phyloP scores from a whole-genome alignment of 768 basidiomycete genomes.

The Termitomyces sp. region DNA sequence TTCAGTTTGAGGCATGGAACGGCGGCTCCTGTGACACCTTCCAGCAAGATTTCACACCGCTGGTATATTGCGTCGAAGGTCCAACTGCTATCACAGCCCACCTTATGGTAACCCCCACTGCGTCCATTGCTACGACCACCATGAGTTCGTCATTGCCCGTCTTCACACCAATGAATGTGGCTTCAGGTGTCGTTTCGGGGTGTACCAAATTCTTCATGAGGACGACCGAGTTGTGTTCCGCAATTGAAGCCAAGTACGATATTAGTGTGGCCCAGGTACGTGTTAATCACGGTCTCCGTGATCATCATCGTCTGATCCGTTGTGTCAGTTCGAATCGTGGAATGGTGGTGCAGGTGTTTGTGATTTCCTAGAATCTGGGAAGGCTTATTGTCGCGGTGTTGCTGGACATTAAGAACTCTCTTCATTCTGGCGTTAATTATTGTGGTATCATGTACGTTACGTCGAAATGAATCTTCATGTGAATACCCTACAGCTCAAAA shows the following conservation, averaged over 20 bases:
- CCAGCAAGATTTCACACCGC: background rate
- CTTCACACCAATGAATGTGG: slow-evolving; percentile 1
- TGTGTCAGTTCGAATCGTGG: slow-evolving; percentile 6
- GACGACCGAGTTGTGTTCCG: slow-evolving; percentile 1
- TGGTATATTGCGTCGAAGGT: slow-evolving; percentile 6
- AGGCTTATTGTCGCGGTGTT: slow-evolving; percentile 5
- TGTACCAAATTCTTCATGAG: slow-evolving; percentile 7
- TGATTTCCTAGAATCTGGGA: slow-evolving; percentile 1
- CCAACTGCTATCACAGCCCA: background rate
- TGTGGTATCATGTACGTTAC: too few relatives aligned
- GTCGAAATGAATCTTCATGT: too few relatives aligned
- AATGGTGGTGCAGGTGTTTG: slow-evolving; percentile 8
- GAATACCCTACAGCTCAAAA: too few relatives aligned
- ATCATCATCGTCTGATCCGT: background rate
- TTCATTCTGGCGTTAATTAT: too few relatives aligned
- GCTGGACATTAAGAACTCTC: too few relatives aligned
- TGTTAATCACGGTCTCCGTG: background rate
- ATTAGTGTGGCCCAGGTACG: slow-evolving; percentile 3
- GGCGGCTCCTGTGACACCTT: slow-evolving; percentile 6
- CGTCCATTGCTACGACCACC: background rate
- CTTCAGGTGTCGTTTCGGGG: background rate
- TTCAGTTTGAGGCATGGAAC: slow-evolving; percentile 3
- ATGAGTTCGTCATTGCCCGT: background rate
- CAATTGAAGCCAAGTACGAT: background rate
- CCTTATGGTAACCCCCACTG: too few relatives aligned